Evolutionary conservation across 169 alveolate species (phyloP).

Genomic region (Neospora caninum): DNA sequence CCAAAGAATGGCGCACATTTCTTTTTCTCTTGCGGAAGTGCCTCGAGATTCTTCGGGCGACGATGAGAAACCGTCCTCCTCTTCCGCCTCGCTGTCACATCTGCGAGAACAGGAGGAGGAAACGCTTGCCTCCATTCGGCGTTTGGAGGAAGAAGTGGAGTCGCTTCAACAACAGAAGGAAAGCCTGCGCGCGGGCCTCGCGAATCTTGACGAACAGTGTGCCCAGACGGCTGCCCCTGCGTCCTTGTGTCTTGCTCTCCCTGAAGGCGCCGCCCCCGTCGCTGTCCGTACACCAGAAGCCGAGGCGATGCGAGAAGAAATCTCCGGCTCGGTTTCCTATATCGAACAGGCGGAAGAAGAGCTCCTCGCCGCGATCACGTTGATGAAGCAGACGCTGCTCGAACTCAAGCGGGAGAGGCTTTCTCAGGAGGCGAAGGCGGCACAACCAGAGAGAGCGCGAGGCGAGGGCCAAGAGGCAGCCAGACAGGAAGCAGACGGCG

Average conservation of each 20-base stretch:
- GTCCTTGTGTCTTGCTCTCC: background rate
- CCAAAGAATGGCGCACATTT: no score
- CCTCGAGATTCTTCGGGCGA: background rate
- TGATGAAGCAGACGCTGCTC: slow-evolving; percentile 1
- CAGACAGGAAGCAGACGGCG: no score
- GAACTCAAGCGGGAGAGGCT: background rate
- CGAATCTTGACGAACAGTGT: background rate
- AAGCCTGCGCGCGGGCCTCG: background rate
- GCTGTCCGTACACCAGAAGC: background rate
- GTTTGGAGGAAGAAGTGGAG: background rate
- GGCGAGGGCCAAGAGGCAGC: no score
- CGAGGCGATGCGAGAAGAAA: background rate
- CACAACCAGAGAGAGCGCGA: background rate
- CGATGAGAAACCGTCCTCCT: background rate
- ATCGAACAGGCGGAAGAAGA: background rate
- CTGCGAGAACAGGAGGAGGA: background rate
- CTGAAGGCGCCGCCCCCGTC: background rate
- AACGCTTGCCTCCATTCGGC: background rate
- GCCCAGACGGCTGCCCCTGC: background rate
- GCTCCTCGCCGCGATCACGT: background rate
- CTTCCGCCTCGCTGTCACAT: background rate
- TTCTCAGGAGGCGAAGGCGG: background rate
- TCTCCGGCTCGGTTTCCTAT: background rate
- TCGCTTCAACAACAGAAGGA: background rate
- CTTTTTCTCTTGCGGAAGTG: no score